Base-by-base conservation (phyloP, 257 asterid species). In the Salvia hispanica region DNA sequence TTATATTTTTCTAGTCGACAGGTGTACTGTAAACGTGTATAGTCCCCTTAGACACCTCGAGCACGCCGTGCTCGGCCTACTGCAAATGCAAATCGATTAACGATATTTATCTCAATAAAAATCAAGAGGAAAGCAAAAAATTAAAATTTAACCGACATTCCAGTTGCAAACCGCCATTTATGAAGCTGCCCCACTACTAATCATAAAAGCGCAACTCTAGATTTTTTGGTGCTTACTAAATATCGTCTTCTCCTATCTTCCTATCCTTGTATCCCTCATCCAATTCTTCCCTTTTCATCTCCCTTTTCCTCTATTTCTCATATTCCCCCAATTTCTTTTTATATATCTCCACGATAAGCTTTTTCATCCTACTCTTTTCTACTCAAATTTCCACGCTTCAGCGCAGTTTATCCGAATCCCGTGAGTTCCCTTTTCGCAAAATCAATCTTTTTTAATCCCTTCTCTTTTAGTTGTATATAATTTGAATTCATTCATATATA, bases 161-260 rank as follows among this genome's bases (percentile, higher is more conserved):
- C 25, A 21, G 2, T 21, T 21, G 25, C 25, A 6, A 8, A 64
- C 67, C 33, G 52, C 31, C 53, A 67, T 45, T 31, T 15, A 52
- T 58, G 55, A 52, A 56, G 33, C 15, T 33, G n/a, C n/a, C n/a
- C 43, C 56, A 11, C 25, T 21, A 21, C 74, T 71, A 81, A 75
- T 70, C 71, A 76, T 45, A 73, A 78, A 81, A 78, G 80, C 57
- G 25, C 25, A 21, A 21, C 25, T 21, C 65, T 81, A 78, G 74
- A 21, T 21, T 76, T 70, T 77, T 78, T 71, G 81, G 78, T 75
- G 77, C 78, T 67, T 72, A 21, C 81, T 62, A 76, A 81, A 78
- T 76, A 78, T 81, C 83, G 74, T 77, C 85, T 77, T 74, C 82
- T 75, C 80, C 25, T 81, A 77, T 75, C 86, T 72, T 61, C 77